phyloP scores from a whole-genome alignment of 2,329 filamentous ascomycete species.

The Calonectria pauciramosa region DNA sequence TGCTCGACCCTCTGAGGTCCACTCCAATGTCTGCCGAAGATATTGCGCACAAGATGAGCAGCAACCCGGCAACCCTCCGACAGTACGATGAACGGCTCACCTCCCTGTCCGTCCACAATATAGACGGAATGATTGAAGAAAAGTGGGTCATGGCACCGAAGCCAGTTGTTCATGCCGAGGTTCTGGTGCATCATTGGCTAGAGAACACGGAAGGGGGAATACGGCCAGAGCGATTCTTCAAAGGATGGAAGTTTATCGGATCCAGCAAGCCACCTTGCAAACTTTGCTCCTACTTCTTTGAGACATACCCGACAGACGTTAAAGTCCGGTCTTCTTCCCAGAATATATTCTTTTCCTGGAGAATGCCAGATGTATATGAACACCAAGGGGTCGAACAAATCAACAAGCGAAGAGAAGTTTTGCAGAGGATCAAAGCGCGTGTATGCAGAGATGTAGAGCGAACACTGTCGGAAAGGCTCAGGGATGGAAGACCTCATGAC shows the following conservation, averaged over 20 bases:
- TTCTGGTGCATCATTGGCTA: constrained; percentile 21
- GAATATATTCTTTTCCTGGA: constrained; percentile 21
- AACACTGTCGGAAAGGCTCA: constrained; percentile 2
- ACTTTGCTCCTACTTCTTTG: constrained; percentile 26
- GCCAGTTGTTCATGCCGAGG: constrained; percentile 22
- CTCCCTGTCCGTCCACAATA: neutral
- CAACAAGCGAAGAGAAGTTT: neutral
- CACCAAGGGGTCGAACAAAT: constrained; percentile 6
- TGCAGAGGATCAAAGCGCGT: constrained; percentile 15
- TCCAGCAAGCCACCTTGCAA: constrained; percentile 24
- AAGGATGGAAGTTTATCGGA: constrained; percentile 15
- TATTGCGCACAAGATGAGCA: neutral
- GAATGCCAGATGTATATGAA: constrained; percentile 14
- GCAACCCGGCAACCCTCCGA: neutral
- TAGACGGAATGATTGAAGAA: neutral
- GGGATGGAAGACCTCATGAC: constrained; percentile 22
- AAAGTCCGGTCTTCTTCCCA: constrained; percentile 3
- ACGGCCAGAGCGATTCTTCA: constrained; percentile 21
- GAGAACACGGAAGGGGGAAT: constrained; percentile 16
- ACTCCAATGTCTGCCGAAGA: neutral
- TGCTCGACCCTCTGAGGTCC: neutral
- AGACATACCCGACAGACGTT: constrained; percentile 20
- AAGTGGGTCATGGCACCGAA: neutral
- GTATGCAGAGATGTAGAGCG: constrained; percentile 6
- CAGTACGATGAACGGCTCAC: neutral